These are phyloP conservation scores for Chlorella vulgaris DNA, from an alignment of 139 green algal species.

Conservation along the genomic window DNA sequence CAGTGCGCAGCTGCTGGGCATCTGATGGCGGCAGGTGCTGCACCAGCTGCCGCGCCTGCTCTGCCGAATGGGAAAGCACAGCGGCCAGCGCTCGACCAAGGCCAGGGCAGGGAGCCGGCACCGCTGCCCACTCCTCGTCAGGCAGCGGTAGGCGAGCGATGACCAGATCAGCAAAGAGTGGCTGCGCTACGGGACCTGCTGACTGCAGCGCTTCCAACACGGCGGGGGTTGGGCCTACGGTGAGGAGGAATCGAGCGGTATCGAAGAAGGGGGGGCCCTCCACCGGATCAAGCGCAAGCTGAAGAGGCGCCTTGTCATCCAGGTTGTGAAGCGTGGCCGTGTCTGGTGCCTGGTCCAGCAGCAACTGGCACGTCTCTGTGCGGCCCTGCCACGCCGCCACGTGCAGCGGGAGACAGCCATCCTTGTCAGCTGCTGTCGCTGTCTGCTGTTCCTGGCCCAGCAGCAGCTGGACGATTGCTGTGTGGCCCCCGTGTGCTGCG, in stretches of 20 bases:
- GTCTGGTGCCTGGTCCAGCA: no score
- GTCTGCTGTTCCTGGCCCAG: no score
- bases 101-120: background rate
- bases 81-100: background rate
- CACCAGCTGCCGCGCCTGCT: background rate
- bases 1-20: background rate
- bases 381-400: no score
- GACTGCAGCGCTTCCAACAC: background rate
- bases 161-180: background rate
- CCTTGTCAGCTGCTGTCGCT: no score
- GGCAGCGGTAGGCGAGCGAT: background rate
- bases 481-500: no score
- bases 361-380: no score
- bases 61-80: background rate
- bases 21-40: background rate
- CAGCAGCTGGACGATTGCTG: no score
- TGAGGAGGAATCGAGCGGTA: background rate
- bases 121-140: background rate
- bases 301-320: background rate
- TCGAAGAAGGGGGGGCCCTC: background rate
- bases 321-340: no score
- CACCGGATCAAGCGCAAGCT: background rate
- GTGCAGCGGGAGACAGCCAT: no score
- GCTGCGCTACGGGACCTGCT: no score
- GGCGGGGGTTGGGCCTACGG: background rate